Percentiles rank a stretch among this genome's conserved stretches.
These are phyloP conservation scores for Yamadazyma oceani DNA, from an alignment of 1,139 yeast species.

Conservation along the genomic window DNA sequence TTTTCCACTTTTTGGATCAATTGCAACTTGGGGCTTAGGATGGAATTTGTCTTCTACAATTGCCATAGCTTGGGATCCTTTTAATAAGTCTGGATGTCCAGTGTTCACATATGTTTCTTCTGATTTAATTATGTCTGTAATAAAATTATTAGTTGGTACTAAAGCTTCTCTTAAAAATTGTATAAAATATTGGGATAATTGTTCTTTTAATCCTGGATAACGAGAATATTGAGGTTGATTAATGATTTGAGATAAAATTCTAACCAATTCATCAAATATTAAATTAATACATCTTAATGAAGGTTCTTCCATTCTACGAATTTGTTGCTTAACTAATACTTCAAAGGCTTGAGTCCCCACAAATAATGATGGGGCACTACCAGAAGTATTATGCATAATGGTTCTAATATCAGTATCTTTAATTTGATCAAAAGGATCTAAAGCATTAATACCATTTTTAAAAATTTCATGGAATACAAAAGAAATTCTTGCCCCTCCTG, in stretches of 20 bases:
- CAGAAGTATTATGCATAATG: slow-evolving; percentile 95
- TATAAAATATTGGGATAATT: slow-evolving; percentile 75
- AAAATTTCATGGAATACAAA: slow-evolving; percentile 97
- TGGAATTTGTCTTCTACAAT: slow-evolving; percentile 90
- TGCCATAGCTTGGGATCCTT: slow-evolving; percentile 94
- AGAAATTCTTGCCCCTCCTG: slow-evolving; percentile 97
- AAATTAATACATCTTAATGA: slow-evolving; percentile 83
- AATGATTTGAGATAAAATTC: slow-evolving; percentile 84
- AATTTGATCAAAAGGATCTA: slow-evolving; percentile 97
- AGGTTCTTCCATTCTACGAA: slow-evolving; percentile 93
- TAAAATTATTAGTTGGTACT: slow-evolving; percentile 83
- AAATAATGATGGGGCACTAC: slow-evolving; percentile 95
- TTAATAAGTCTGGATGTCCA: slow-evolving; percentile 94
- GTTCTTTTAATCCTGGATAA: slow-evolving; percentile 88
- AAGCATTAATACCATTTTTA: slow-evolving; percentile 86
- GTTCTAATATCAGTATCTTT: slow-evolving; percentile 97
- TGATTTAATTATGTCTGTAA: slow-evolving; percentile 73
- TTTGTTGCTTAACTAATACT: slow-evolving; percentile 93
- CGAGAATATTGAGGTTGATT: slow-evolving; percentile 80
- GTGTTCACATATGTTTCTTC: slow-evolving; percentile 96
- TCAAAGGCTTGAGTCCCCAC: slow-evolving; percentile 98
- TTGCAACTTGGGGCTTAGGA: slow-evolving; percentile 75
- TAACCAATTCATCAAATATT: slow-evolving; percentile 90
- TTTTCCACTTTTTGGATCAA: slow-evolving; percentile 93
- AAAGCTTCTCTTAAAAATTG: slow-evolving; percentile 79